Evolutionary conservation across 495 filamentous ascomycete genomes (phyloP), one percentile per base, ranked within the genome.

Genomic region (Penicillium steckii): DNA sequence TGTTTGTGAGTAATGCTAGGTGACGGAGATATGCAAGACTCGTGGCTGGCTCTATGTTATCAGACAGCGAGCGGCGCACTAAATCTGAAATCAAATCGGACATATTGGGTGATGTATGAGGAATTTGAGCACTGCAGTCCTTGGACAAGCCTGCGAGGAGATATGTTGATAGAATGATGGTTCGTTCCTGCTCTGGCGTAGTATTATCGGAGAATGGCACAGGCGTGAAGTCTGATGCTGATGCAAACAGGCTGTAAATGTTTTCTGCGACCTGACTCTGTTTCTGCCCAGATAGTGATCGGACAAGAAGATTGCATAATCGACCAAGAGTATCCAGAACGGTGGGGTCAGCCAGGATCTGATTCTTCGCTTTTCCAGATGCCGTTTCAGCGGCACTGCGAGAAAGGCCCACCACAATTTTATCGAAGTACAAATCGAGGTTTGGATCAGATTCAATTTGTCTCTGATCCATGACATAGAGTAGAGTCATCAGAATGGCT

Each of bases 1-100:
- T 89, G 64, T 89, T 89, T 26, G 79, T 69, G 15, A 88, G 55
- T n/a, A 89, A 66, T 19, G 80, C 79, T 21, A 88, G 62, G 44
- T 87, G 81, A 23, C 79, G 75, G n/a, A 87, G 72, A 44, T 82
- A 70, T 7, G 81, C 73, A 27, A 77, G 66, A 25, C 80, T 73
- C 24, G 73, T 68, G n/a, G 71, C 61, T 27, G 76, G 62, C 19
- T 74, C 65, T 21, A 58, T 32, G 42, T 44, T 57, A 17, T 69
- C 58, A 2, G 38, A 55, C 2, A 73, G 44, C 10, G 71, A 70
- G 12, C 73, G 69, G 15, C 64, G 49, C 21, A 75, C 65, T 8
- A 81, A 50, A 27, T 78, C 72, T 10, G 66, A 60, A 25, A 82
- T 67, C 19, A 79, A 57, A 8, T 44, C 51, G 15, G 67, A 58